A percentile compares a stretch with the other conserved stretches of the same genome.
Conservation (phyloP, 345 rosid species). For the Erodium maritimum region DNA sequence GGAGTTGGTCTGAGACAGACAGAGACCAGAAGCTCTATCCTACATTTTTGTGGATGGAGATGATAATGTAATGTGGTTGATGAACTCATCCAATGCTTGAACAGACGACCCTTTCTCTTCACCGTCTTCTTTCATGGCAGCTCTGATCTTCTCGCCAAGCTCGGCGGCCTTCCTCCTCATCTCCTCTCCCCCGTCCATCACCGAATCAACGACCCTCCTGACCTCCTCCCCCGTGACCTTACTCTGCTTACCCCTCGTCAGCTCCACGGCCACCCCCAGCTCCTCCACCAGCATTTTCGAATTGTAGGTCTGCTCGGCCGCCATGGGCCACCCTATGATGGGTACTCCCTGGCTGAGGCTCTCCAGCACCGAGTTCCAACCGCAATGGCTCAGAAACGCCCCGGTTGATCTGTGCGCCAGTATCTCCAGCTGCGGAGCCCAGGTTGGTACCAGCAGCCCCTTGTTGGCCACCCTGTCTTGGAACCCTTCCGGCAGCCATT, state of each 20-base stretch:
- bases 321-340: constrained; percentile 47
- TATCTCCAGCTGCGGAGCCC: constrained; percentile 48
- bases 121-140: constrained; percentile 17
- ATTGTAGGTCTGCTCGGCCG: constrained; percentile 36
- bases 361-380: constrained; percentile 48
- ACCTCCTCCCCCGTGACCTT: constrained; percentile 9
- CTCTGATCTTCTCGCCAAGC: constrained; percentile 14
- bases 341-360: constrained; percentile 46
- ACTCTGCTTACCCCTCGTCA: constrained; percentile 26
- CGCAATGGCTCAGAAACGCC: constrained; percentile 41
- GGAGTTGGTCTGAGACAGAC: too few relatives aligned
- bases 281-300: constrained; percentile 43
- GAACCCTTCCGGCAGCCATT: constrained; percentile 43
- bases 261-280: constrained; percentile 34
- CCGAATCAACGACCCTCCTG: constrained; percentile 24
- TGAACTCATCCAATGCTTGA: constrained; percentile 23
- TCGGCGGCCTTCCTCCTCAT: constrained; percentile 30
- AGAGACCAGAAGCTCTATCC: too few relatives aligned
- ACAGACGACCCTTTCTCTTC: constrained; percentile 23
- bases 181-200: constrained; percentile 22
- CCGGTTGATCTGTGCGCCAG: constrained; percentile 31
- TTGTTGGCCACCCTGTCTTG: constrained; percentile 13
- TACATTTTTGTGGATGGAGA: too few relatives aligned
- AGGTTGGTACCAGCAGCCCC: constrained; percentile 31
- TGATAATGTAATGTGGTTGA: background rate